Conservation (phyloP, 1,139 yeast species). For the Suzukiozyma palmioleophila region DNA sequence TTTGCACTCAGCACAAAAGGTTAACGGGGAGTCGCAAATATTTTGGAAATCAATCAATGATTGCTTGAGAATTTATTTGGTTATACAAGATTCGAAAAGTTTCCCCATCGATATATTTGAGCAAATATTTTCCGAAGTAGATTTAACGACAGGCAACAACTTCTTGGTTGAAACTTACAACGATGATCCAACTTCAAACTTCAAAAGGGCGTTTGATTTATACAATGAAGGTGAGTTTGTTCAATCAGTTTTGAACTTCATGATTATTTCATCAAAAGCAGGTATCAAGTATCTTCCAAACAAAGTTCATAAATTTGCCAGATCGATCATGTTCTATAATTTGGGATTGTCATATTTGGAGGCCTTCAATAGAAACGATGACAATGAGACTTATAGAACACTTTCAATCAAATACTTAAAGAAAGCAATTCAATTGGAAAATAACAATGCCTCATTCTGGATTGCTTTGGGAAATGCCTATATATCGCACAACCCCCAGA, state of each 20-base stretch:
- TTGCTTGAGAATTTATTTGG: conserved; percentile 41
- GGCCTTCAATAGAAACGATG: conserved; percentile 35
- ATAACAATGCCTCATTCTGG: conserved; percentile 74
- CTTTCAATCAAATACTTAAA: conserved; percentile 56
- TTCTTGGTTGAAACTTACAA: conserved; percentile 3
- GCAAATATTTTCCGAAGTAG: conserved; percentile 24
- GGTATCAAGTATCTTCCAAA: conserved; percentile 26
- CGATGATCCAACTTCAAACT: conserved; percentile 7
- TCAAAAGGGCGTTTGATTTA: conserved; percentile 9
- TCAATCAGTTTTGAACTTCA: conserved; percentile 19
- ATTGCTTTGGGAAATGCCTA: conserved; percentile 71
- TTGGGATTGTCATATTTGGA: conserved; percentile 63
- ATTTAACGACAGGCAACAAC: conserved; percentile 6
- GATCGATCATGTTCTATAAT: conserved; percentile 63
- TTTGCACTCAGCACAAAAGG: conserved; percentile 37
- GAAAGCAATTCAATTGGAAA: conserved; percentile 66
- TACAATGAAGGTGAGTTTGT: conserved; percentile 14
- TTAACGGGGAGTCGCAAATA: conserved; percentile 37
- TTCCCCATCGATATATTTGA: conserved; percentile 43
- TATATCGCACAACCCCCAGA: conserved; percentile 56
- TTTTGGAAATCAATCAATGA: conserved; percentile 56
- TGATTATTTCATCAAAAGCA: conserved; percentile 26
- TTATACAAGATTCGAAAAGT: conserved; percentile 37
- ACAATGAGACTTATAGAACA: conserved; percentile 25
- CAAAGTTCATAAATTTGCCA: conserved; percentile 42